Evolutionary conservation across 1,139 yeast species (phyloP).

Genomic region (Yamadazyma songkhlaensis): DNA sequence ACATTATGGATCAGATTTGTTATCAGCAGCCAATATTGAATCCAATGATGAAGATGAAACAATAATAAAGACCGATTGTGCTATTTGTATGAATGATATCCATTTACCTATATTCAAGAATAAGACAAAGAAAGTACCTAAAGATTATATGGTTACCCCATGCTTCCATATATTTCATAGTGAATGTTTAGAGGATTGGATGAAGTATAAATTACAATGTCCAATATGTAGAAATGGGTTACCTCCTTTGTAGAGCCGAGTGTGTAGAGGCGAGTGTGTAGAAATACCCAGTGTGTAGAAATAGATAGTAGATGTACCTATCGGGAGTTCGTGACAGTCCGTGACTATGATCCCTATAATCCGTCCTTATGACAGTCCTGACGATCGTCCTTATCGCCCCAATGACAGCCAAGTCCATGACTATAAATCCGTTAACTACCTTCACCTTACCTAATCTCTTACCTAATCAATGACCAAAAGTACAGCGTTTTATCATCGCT

Average conservation of each 20-base stretch:
- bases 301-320: no score
- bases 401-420: no score
- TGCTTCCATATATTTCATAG: slow-evolving; percentile 89
- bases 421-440: no score
- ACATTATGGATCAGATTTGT: slow-evolving; percentile 37
- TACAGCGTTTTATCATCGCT: no score
- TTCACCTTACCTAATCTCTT: no score
- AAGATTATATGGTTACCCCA: slow-evolving; percentile 83
- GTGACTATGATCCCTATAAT: no score
- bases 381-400: no score
- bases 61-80: slow-evolving; percentile 54
- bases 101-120: slow-evolving; percentile 51
- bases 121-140: slow-evolving; percentile 16
- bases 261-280: neutral
- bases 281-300: no score
- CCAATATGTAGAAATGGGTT: slow-evolving; percentile 87
- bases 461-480: no score
- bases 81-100: slow-evolving; percentile 83
- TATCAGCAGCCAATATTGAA: slow-evolving; percentile 22
- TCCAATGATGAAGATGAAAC: slow-evolving; percentile 18
- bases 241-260: slow-evolving; percentile 51
- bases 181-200: slow-evolving; percentile 87
- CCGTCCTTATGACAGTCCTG: no score
- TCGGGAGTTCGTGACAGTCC: no score
- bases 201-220: slow-evolving; percentile 88